A percentile compares a stretch with the other conserved stretches of the same genome.
These are phyloP conservation scores for Hymenoscyphus occultus DNA, from an alignment of 2,329 filamentous ascomycete genomes.

Conservation along the genomic window DNA sequence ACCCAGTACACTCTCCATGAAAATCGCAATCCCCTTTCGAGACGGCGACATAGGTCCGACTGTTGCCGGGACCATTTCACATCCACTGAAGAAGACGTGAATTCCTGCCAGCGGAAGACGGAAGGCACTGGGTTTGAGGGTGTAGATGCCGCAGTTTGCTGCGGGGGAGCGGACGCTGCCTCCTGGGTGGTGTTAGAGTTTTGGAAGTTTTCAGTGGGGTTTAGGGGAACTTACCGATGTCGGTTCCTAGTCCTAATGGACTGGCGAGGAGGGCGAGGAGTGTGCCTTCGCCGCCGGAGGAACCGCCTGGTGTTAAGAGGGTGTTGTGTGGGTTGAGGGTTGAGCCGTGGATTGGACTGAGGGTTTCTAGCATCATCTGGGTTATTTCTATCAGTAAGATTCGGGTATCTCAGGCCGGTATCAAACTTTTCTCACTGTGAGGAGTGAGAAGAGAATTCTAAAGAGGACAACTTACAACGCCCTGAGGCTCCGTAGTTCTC, in stretches of 20 bases:
- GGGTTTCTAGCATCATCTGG: conserved; percentile 46
- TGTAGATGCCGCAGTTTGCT: conserved; percentile 36
- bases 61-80: conserved; percentile 1
- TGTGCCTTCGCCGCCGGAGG: conserved; percentile 60
- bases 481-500: conserved; percentile 65
- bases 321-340: conserved; percentile 50
- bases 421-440: conserved; percentile 33
- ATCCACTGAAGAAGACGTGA: conserved; percentile 6
- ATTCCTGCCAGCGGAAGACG: conserved; percentile 36
- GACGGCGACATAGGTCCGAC: conserved; percentile 35
- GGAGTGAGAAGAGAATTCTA: conserved; percentile 48
- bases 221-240: conserved; percentile 35
- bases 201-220: neutral
- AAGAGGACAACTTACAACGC: conserved; percentile 40
- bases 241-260: conserved; percentile 42
- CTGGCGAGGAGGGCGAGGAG: conserved; percentile 42
- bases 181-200: conserved; percentile 13
- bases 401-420: neutral
- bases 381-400: neutral
- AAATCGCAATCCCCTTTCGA: conserved; percentile 35
- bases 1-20: conserved; percentile 37
- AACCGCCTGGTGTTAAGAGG: conserved; percentile 57
- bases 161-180: conserved; percentile 43
- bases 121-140: conserved; percentile 18
- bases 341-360: conserved; percentile 53